Percentiles rank a stretch among this genome's conserved stretches.
Evolutionary conservation across 2,329 filamentous ascomycete species (phyloP).

Genomic region (Daldinia sp.): DNA sequence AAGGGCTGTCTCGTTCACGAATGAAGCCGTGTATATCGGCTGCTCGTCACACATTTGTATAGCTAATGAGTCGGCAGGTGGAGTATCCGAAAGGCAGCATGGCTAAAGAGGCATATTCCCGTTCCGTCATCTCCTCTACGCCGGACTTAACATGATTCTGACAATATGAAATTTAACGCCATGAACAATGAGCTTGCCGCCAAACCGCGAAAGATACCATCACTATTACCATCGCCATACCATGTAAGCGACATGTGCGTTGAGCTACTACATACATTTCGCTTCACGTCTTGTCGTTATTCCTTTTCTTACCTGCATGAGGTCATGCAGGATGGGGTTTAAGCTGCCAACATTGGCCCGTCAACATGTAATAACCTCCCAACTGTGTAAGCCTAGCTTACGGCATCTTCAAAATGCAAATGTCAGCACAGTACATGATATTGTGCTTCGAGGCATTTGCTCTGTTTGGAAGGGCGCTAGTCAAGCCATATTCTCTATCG

Average conservation of each 20-base stretch:
- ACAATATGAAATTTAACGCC: background rate
- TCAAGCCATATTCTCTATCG: background rate
- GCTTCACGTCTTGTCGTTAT: conserved; percentile 30
- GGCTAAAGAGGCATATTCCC: conserved; percentile 23
- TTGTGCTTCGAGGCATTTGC: conserved; percentile 19
- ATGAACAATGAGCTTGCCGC: conserved; percentile 11
- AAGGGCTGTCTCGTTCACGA: conserved; percentile 9
- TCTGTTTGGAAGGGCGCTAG: conserved; percentile 12
- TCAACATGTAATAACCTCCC: conserved; percentile 3
- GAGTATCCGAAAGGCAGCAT: conserved; percentile 30
- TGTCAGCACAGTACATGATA: conserved; percentile 36
- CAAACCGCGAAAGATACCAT: conserved; percentile 13
- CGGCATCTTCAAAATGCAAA: conserved; percentile 31
- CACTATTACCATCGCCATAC: conserved; percentile 1
- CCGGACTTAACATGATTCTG: background rate
- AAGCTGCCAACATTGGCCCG: conserved; percentile 34
- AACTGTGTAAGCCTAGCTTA: conserved; percentile 34
- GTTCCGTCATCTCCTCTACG: conserved; percentile 16
- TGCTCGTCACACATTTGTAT: conserved; percentile 13
- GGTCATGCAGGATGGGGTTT: conserved; percentile 39
- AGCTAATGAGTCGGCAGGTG: conserved; percentile 32
- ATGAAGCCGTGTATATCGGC: conserved; percentile 17
- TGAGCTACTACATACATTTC: conserved; percentile 29
- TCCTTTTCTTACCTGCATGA: conserved; percentile 42
- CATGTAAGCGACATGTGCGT: conserved; percentile 39